Percentiles rank a stretch among this genome's conserved stretches.
Evolutionary conservation across 352 stramenopile genomes (phyloP).

Genomic region (Pythium sukuiense): DNA sequence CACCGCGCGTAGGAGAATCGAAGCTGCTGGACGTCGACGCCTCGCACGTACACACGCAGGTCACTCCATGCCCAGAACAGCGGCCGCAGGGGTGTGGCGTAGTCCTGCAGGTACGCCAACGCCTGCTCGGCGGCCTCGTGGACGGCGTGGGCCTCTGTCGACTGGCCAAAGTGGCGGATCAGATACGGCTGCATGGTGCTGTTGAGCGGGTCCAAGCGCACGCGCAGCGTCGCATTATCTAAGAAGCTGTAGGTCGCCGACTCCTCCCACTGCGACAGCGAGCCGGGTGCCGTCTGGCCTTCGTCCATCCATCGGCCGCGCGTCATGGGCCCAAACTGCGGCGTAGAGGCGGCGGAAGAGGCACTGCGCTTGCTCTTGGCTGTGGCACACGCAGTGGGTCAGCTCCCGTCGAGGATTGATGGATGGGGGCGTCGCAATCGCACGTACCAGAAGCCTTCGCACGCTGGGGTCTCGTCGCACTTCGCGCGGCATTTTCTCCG

Average conservation of each 20-base stretch:
- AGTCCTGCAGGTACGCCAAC: constrained; percentile 53
- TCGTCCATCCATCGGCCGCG: constrained; percentile 63
- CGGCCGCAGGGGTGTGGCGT: constrained; percentile 54
- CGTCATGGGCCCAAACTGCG: constrained; percentile 15
- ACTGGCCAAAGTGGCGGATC: constrained; percentile 68
- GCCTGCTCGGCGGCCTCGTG: constrained; percentile 51
- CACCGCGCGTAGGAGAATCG: constrained; percentile 59
- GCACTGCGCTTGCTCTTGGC: constrained; percentile 7
- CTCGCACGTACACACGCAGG: constrained; percentile 61
- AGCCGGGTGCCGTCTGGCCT: constrained; percentile 27
- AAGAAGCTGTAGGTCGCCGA: constrained; percentile 76
- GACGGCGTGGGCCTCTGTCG: constrained; percentile 50
- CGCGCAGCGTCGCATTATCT: constrained; percentile 69
- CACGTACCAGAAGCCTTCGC: neutral
- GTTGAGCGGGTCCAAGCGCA: constrained; percentile 72
- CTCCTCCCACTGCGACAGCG: constrained; percentile 57
- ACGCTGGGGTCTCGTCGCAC: constrained; percentile 7
- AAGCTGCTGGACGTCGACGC: constrained; percentile 45
- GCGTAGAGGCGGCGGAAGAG: neutral
- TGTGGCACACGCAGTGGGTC: neutral
- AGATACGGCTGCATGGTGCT: constrained; percentile 69
- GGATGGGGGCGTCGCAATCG: constrained; percentile 10
- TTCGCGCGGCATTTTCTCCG: constrained; percentile 1
- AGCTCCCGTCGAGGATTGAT: neutral
- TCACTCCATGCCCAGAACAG: constrained; percentile 84